Conservation (phyloP, 2,329 filamentous ascomycete genomes). For the Botryotinia narcissicola region DNA sequence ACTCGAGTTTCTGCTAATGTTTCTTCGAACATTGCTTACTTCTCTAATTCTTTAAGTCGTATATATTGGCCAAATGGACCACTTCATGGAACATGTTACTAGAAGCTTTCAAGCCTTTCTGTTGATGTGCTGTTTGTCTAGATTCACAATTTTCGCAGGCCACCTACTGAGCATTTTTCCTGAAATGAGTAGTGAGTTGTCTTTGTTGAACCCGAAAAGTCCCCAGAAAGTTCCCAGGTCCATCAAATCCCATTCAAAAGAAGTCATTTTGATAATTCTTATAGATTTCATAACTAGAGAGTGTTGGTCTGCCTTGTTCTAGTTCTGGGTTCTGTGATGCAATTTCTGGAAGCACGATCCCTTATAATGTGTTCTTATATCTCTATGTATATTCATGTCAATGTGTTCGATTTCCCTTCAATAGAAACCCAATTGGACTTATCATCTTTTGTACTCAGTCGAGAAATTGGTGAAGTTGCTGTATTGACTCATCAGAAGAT, state of each 20-base stretch:
- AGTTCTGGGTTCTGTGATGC: neutral
- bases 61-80: neutral
- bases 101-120: neutral
- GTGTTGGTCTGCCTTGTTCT: neutral
- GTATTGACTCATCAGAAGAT: neutral
- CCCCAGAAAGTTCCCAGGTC: neutral
- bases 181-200: neutral
- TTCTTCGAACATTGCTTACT: neutral
- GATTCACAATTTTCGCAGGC: neutral
- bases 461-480: neutral
- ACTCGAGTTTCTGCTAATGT: neutral
- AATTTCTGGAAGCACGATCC: neutral
- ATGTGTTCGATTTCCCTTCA: neutral
- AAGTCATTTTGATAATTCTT: neutral
- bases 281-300: neutral
- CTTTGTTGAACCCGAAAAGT: neutral
- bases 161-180: neutral
- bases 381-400: neutral
- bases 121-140: neutral
- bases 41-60: neutral
- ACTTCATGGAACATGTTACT: too few relatives aligned
- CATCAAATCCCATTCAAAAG: neutral
- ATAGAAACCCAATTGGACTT: neutral
- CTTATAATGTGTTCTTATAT: neutral
- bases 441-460: neutral